Percentiles rank a stretch among this genome's conserved stretches.
phyloP scores from a whole-genome alignment of 768 basidiomycete genomes.

The Boletellus emodensis region DNA sequence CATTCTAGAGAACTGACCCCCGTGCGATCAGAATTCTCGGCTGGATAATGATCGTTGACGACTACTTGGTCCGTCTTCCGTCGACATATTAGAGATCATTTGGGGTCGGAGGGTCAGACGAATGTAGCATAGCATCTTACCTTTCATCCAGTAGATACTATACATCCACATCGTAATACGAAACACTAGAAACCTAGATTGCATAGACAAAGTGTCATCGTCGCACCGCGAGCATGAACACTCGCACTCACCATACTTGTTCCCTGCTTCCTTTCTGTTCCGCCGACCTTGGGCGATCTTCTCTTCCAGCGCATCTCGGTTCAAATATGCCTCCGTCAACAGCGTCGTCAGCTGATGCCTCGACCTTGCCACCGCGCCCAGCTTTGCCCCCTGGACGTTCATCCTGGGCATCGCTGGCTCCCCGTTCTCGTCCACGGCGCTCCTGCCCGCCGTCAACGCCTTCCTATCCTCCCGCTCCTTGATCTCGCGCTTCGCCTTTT shows the following conservation, averaged over 20 bases:
- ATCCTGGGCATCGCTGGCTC: constrained; percentile 62
- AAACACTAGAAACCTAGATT: constrained; percentile 22
- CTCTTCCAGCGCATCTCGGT: constrained; percentile 79
- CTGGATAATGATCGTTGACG: constrained; percentile 10
- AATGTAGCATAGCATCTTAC: constrained; percentile 25
- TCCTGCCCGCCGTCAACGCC: constrained; percentile 61
- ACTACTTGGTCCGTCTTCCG: not conserved
- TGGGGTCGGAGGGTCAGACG: not conserved
- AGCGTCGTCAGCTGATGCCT: constrained; percentile 79
- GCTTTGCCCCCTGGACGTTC: constrained; percentile 78
- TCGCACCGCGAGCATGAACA: not conserved
- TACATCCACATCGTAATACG: constrained; percentile 8
- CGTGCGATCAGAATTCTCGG: constrained; percentile 23
- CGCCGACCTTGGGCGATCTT: constrained; percentile 77
- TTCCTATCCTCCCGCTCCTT: constrained; percentile 76
- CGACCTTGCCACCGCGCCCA: constrained; percentile 63
- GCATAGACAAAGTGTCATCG: not conserved
- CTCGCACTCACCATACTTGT: constrained; percentile 76
- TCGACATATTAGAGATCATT: not conserved
- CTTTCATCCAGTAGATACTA: constrained; percentile 14
- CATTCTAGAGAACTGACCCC: not conserved
- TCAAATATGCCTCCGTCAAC: constrained; percentile 77
- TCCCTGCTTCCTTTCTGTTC: constrained; percentile 86
- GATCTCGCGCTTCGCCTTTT: constrained; percentile 67
- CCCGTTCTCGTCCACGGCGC: constrained; percentile 38